Evolutionary conservation across 257 asterid genomes (phyloP), one percentile per base, ranked within the genome.

Genomic region (Paulownia fortunei): DNA sequence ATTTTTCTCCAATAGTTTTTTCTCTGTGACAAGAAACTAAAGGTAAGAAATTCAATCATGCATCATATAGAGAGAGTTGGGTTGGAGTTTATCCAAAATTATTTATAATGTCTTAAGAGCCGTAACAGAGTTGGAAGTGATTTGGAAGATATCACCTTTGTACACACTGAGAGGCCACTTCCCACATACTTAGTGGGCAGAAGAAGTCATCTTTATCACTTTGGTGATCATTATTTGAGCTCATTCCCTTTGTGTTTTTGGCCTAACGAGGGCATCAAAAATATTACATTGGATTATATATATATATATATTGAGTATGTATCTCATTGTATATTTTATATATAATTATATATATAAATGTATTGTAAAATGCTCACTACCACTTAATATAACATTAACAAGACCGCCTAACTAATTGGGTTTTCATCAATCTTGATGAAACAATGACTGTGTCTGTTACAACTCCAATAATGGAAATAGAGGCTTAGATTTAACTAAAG

Each of bases 191-290:
- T 36, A 47, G 85, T 82, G 69, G 76, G 76, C 68, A 61, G 36
- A 76, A 56, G 63, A 72, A 55, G 13, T 69, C 71, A 70, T 69
- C 74, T 54, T 18, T 49, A 51, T 52, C 64, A 36, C 54, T 34
- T 67, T 46, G 34, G 61, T 32, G 37, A 74, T 66, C 55, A 37
- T 74, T 58, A 69, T 39, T 68, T 80, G 47, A 49, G 76, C 47
- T 49, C 44, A 30, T 47, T 27, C 55, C 77, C 26, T 44, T 68
- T 37, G 23, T 24, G 13, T 70, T 81, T 80, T 76, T 36, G 58
- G 78, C 81, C 81, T 74, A 80, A 75, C 47, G 12, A 21, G 59
- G n/a, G n/a, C n/a, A n/a, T n/a, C n/a, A n/a, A n/a, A n/a, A n/a
- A n/a, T n/a, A n/a, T n/a, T n/a, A n/a, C n/a, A n/a, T n/a, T n/a